Base-by-base conservation (phyloP, 2,329 filamentous ascomycete genomes). In the Chlorencoelia australis region DNA sequence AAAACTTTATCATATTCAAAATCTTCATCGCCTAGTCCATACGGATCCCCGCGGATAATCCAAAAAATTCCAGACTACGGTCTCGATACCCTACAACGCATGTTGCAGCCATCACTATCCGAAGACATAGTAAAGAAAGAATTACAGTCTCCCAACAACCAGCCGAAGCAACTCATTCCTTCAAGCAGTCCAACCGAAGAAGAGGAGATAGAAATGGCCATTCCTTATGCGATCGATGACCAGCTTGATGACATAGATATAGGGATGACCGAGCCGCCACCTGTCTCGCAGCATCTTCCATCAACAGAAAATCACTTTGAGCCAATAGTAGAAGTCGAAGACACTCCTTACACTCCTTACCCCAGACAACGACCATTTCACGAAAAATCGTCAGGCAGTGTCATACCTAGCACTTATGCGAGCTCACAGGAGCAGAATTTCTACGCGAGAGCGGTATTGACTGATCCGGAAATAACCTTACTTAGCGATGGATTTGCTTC, bases 141-240 rank as follows among this genome's bases (percentile, higher is more conserved):
- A 17, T 17, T 22, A 18, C 15, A 19, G 7, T 7, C 15, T 13
- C 15, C 24, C 19, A 21, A 7, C 7, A 17, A 16, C 18, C 11
- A 15, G 7, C 5, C 21, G 15, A 32, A n/a, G 28, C 17, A 29
- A 2, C 11, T 24, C 4, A 7, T 36, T 5, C 17, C 15, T 29
- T 35, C 32, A 6, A 46, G 39, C 22, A 40, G 37, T 17, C 33
- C 34, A 11, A 30, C 16, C 13, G 35, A 43, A 9, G 52, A 54
- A 30, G 43, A 50, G 1, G 52, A 54, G 10, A 19, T 55, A 11
- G 46, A 51, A 11, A 10, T 54, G 19, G 48, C 32, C 20, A 26
- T 45, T 7, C 44, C 51, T 17, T 40, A 48, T 40, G 48, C 43
- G 1, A 35, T 52, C 13, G 46, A 42, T 18, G 52, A 56, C 8